These are phyloP conservation scores for Cladophialophora carrionii DNA, from an alignment of 2,329 filamentous ascomycete genomes.

Conservation along the genomic window DNA sequence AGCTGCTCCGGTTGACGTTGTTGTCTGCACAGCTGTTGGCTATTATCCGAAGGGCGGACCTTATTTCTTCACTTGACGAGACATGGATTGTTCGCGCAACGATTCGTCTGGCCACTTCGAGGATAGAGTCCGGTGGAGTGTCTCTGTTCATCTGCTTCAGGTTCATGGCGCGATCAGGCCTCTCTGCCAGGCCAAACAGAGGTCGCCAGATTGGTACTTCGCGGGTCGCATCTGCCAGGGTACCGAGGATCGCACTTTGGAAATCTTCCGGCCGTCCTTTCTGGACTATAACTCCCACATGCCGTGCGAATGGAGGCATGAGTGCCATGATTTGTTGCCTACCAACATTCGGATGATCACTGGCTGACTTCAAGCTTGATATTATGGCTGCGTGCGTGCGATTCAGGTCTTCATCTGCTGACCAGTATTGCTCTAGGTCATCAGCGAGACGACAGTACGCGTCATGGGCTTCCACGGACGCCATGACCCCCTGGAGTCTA, in stretches of 20 bases:
- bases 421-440: conserved; percentile 14
- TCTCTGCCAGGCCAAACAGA: conserved; percentile 26
- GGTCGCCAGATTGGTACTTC: conserved; percentile 32
- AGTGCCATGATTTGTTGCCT: background rate
- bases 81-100: conserved; percentile 11
- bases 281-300: conserved; percentile 10
- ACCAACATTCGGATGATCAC: background rate
- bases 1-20: conserved; percentile 35
- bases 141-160: conserved; percentile 1
- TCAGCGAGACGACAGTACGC: conserved; percentile 14
- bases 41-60: conserved; percentile 33
- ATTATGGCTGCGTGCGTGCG: conserved; percentile 4
- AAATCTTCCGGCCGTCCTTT: background rate
- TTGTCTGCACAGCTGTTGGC: conserved; percentile 39
- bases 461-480: background rate
- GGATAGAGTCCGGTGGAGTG: conserved; percentile 29
- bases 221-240: conserved; percentile 30
- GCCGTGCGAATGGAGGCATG: conserved; percentile 15
- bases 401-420: conserved; percentile 3
- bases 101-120: conserved; percentile 32
- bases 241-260: conserved; percentile 11
- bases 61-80: conserved; percentile 14
- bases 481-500: conserved; percentile 5
- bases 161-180: conserved; percentile 5
- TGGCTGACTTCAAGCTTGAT: conserved; percentile 4